Base-by-base conservation (phyloP, 2,329 filamentous ascomycete species). In the Epichloe gansuensis region DNA sequence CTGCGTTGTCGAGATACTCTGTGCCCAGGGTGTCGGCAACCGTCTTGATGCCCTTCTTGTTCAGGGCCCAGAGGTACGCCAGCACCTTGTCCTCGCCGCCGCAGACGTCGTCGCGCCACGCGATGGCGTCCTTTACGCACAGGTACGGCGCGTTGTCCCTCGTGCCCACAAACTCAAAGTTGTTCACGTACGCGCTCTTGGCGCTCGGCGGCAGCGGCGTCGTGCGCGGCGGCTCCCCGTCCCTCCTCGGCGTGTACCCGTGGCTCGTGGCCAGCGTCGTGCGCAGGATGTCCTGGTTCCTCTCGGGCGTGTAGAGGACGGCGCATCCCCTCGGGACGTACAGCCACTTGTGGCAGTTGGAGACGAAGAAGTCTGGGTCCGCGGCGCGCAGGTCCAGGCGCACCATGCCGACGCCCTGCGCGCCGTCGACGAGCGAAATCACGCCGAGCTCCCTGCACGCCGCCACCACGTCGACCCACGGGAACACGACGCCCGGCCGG, bases 331-430 rank as follows among this genome's bases (percentile, higher is more conserved):
- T 81, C 1, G 90, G 91, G 0, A 81, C 79, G 61, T 81, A 83
- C 7, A 96, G 80, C 91, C 91, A 97, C 72, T 95, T 95, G 71
- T 95, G 87, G 59, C 82, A 87, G 65, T 96, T 96, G 51, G 77
- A 84, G 13, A 91, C 77, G 62, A 94, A 87, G 69, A 95, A 96
- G 66, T 96, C 90, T 0, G 89, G 83, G 56, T 89, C 78, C 3
- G 89, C 69, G 4, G 68, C 65, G 0, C 63, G 57, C 13, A 96
- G 68, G 65, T 94, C 79, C 7, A 96, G 66, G 1, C 77, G 73
- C 7, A 95, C 75, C 67, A 93, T 85, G 2, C 91, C 91, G 25
- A 95, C 70, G 1, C 85, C 84, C 67, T 97, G 91, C 0, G 91
- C 91, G 15, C 80, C 90, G 64, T 97, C 91, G 39, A 96, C 73